Conservation (phyloP, 768 basidiomycete genomes). For the Suillus tomentosus region DNA sequence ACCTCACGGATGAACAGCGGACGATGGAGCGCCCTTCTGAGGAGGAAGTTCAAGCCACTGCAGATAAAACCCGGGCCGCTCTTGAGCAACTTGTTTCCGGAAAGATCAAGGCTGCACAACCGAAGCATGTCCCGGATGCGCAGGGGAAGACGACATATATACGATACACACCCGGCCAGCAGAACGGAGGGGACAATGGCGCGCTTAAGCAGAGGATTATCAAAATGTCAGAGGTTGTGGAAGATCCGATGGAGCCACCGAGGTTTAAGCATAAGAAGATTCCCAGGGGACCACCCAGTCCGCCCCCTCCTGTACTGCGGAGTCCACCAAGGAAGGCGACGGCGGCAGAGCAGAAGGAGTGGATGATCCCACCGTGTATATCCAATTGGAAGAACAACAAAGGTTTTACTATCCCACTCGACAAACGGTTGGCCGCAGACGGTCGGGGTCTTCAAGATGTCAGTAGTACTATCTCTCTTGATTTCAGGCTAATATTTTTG, state of each 20-base stretch:
- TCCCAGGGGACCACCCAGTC: conserved; percentile 93
- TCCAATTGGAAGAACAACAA: conserved; percentile 99
- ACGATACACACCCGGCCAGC: conserved; percentile 95
- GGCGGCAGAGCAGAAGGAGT: conserved; percentile 97
- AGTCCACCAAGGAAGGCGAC: conserved; percentile 97
- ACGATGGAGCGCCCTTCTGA: conserved; percentile 92
- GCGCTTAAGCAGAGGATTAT: conserved; percentile 90
- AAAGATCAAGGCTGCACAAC: conserved; percentile 98
- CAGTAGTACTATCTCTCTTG: conserved; percentile 33
- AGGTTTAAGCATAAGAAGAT: conserved; percentile 99
- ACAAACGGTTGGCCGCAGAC: conserved; percentile 97
- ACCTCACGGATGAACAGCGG: conserved; percentile 73
- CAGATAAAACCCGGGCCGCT: conserved; percentile 87
- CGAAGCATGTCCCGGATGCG: conserved; percentile 88
- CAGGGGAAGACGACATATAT: conserved; percentile 88
- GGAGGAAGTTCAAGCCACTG: conserved; percentile 87
- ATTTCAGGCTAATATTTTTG: background rate
- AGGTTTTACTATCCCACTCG: conserved; percentile 98
- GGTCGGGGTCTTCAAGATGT: conserved; percentile 99
- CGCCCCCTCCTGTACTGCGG: conserved; percentile 92
- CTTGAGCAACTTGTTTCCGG: conserved; percentile 92
- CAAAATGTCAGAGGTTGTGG: conserved; percentile 98
- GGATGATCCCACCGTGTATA: conserved; percentile 99
- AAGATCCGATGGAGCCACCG: conserved; percentile 96
- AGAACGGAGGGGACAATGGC: conserved; percentile 60